These are phyloP conservation scores for Centaurea solstitialis DNA, from an alignment of 129 eudicot species.

Conservation along the genomic window DNA sequence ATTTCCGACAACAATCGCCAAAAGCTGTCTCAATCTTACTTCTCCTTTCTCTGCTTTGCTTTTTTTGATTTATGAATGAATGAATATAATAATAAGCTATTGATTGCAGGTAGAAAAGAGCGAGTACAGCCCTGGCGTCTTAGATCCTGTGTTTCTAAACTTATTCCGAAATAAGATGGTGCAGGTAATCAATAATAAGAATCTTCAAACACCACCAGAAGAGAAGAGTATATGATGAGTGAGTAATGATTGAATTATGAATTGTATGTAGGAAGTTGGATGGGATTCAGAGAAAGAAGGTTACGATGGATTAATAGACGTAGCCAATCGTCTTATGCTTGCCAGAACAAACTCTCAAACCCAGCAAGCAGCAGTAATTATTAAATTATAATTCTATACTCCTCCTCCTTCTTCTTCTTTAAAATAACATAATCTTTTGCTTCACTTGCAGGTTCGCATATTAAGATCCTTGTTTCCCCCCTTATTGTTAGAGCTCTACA, in stretches of 20 bases:
- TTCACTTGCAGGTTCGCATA: conserved; percentile 79
- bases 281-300: conserved; percentile 94
- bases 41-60: not conserved
- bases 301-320: conserved; percentile 92
- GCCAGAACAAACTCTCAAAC: conserved; percentile 76
- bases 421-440: not conserved
- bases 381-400: not conserved
- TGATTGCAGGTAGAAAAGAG: conserved; percentile 25
- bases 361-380: conserved; percentile 55
- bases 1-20: not conserved
- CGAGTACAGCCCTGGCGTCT: conserved; percentile 55
- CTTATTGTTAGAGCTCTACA: conserved; percentile 70
- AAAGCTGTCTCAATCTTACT: not conserved
- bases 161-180: conserved; percentile 80
- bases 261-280: conserved; percentile 72
- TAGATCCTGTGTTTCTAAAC: conserved; percentile 65
- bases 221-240: not conserved
- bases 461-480: conserved; percentile 80
- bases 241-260: not conserved
- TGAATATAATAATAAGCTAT: too few species aligned
- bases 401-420: not conserved
- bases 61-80: not conserved
- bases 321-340: conserved; percentile 76
- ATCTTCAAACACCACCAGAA: not conserved
- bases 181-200: conserved; percentile 41